phyloP scores from a whole-genome alignment of 1,284 basidiomycete genomes.

The Golubevia pallescens region DNA sequence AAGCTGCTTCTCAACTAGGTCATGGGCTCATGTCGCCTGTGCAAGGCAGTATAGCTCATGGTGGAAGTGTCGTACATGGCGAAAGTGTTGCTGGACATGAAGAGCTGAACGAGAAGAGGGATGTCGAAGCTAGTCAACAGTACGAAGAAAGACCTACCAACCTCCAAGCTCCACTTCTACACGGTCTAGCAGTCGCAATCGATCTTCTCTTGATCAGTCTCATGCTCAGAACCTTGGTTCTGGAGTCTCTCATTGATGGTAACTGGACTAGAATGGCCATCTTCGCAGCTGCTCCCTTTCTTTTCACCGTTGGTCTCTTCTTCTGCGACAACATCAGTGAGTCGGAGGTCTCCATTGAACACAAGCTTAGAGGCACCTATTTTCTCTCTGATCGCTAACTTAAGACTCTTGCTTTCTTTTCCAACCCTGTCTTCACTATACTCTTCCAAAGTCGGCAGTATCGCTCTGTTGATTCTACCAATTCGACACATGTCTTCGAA shows the following conservation, averaged over 20 bases:
- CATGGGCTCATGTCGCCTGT: conserved; percentile 48
- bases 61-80: conserved; percentile 66
- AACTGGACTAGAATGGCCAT: conserved; percentile 73
- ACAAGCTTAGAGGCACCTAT: too few species aligned
- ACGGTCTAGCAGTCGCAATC: conserved; percentile 71
- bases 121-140: too few species aligned
- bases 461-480: conserved; percentile 29
- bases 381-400: too few species aligned
- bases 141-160: conserved; percentile 68
- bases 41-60: conserved; percentile 48
- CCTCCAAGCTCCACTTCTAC: conserved; percentile 79
- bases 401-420: too few species aligned
- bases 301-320: conserved; percentile 79
- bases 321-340: too few species aligned
- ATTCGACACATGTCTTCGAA: conserved; percentile 34
- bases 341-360: too few species aligned
- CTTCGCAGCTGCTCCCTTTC: conserved; percentile 72
- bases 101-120: too few species aligned
- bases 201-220: conserved; percentile 68
- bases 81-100: conserved; percentile 68
- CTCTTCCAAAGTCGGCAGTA: too few species aligned
- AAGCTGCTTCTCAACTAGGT: too few species aligned
- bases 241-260: conserved; percentile 75
- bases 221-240: conserved; percentile 72
- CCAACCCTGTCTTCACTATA: too few species aligned